Conservation (phyloP, 73 alveolate genomes). For the Breviolum minutum region DNA sequence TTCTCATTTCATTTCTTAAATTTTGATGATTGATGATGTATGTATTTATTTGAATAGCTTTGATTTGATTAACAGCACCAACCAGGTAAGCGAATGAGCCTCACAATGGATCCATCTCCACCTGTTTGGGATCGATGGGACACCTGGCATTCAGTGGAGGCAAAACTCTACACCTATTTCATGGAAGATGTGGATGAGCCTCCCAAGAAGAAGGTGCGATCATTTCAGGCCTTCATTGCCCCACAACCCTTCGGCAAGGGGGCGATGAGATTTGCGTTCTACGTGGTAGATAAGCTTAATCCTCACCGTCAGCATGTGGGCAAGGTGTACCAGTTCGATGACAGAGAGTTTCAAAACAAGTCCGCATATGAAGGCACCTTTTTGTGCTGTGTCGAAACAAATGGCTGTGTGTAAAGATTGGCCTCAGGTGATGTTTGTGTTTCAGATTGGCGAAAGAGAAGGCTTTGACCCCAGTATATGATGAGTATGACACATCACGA, state of each 20-base stretch:
- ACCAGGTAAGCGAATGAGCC: neutral
- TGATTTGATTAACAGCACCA: too few species aligned
- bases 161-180: conserved; percentile 13
- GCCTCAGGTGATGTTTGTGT: too few species aligned
- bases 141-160: conserved; percentile 5
- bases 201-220: neutral
- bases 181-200: conserved; percentile 45
- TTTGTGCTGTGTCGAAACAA: too few species aligned
- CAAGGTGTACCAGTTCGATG: conserved; percentile 68
- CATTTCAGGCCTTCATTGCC: conserved; percentile 4
- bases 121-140: neutral
- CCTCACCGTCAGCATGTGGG: conserved; percentile 30
- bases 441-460: too few species aligned
- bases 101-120: neutral
- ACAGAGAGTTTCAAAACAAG: conserved; percentile 10
- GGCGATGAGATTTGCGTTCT: conserved; percentile 55
- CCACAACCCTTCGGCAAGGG: conserved; percentile 57
- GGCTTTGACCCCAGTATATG: too few species aligned
- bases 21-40: too few species aligned
- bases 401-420: too few species aligned
- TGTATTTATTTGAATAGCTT: too few species aligned
- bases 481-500: too few species aligned
- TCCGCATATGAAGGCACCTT: conserved; percentile 28
- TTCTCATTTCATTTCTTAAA: too few species aligned
- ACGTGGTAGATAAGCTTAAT: conserved; percentile 29